A percentile compares a stretch with the other conserved stretches of the same genome.
Conservation (phyloP, 164 flowering plant genomes). For the Taxillus chinensis region DNA sequence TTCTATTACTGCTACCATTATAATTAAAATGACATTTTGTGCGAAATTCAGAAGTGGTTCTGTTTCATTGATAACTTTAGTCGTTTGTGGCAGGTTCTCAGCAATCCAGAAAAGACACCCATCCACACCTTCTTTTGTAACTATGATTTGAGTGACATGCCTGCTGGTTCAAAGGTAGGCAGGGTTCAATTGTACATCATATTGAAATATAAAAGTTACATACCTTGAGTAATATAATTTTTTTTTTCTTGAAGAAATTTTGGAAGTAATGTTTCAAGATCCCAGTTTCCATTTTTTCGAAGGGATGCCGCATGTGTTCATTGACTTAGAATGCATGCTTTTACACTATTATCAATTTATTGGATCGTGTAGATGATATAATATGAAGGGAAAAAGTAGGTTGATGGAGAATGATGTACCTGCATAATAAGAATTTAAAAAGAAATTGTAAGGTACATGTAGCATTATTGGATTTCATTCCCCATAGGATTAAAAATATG, state of each 20-base stretch:
- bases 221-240: background rate
- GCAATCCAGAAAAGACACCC: constrained; percentile 95
- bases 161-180: constrained; percentile 85
- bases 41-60: background rate
- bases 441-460: no score
- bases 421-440: no score
- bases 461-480: no score
- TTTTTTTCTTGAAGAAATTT: background rate
- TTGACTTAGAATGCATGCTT: background rate
- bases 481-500: no score
- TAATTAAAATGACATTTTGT: background rate
- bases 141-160: constrained; percentile 95
- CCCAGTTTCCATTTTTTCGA: background rate
- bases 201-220: background rate
- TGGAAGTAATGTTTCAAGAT: background rate
- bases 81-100: constrained; percentile 54
- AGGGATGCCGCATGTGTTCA: background rate
- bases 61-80: background rate
- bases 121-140: constrained; percentile 86
- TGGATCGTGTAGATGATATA: no score
- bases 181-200: background rate
- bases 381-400: no score
- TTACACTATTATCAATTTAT: background rate
- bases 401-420: no score
- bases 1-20: no score